Evolutionary conservation across 345 rosid species (phyloP).

Genomic region (Clarkia xantiana): DNA sequence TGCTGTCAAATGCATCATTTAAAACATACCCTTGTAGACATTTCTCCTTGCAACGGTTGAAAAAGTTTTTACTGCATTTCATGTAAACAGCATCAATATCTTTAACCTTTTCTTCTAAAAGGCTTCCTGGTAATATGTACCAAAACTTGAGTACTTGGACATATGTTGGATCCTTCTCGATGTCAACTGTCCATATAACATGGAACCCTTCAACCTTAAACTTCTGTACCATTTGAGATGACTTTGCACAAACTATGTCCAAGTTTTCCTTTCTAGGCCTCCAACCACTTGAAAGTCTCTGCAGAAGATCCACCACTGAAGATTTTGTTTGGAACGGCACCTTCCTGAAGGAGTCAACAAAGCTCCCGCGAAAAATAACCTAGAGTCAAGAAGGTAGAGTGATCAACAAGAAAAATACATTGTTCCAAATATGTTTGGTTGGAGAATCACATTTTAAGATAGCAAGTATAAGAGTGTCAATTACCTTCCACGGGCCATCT

Average conservation of each 20-base stretch:
- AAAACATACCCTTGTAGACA: slow-evolving; percentile 37
- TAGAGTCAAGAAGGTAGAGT: too few relatives aligned
- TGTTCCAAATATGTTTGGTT: too few relatives aligned
- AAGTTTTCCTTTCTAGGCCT: slow-evolving; percentile 26
- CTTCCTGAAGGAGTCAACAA: slow-evolving; percentile 34
- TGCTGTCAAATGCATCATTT: too few relatives aligned
- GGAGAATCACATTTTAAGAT: too few relatives aligned
- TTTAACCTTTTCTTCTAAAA: slow-evolving; percentile 21
- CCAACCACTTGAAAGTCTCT: slow-evolving; percentile 35
- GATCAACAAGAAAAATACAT: too few relatives aligned
- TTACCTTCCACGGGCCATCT: too few relatives aligned
- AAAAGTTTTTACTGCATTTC: slow-evolving; percentile 22
- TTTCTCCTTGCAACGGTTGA: slow-evolving; percentile 28
- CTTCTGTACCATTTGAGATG: slow-evolving; percentile 26
- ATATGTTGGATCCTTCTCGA: slow-evolving; percentile 15
- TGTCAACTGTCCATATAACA: slow-evolving; percentile 27
- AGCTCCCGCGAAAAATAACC: slow-evolving; percentile 38
- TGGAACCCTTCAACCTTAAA: slow-evolving; percentile 24
- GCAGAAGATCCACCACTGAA: slow-evolving; percentile 16
- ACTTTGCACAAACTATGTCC: slow-evolving; percentile 17
- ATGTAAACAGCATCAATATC: slow-evolving; percentile 26
- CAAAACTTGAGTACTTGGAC: slow-evolving; percentile 36
- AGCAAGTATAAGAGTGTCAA: too few relatives aligned
- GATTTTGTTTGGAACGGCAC: slow-evolving; percentile 17
- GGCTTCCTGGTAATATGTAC: slow-evolving; percentile 33